Evolutionary conservation across 345 rosid genomes (phyloP).

Genomic region (Corymbia maculata): DNA sequence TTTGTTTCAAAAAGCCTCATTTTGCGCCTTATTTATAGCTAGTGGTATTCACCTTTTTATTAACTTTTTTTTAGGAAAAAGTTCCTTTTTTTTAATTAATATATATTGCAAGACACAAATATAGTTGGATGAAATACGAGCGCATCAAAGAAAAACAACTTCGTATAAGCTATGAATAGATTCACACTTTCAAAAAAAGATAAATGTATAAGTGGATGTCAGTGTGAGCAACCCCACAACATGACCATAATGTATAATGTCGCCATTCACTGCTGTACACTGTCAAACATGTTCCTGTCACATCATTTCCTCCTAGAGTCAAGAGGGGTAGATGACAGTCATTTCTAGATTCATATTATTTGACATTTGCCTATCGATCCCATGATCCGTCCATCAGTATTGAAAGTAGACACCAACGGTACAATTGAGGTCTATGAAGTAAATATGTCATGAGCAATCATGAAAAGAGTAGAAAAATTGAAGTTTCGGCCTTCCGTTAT

Average conservation of each 20-base stretch:
- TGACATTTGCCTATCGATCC: background rate
- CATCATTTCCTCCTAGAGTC: background rate
- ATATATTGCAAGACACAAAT: background rate
- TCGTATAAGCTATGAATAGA: fast-evolving
- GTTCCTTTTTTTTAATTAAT: no score
- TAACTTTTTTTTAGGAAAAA: no score
- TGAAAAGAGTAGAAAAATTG: background rate
- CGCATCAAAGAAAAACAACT: background rate
- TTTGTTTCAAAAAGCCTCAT: background rate
- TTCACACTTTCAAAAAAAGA: background rate
- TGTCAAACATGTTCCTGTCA: background rate
- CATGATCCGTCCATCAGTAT: background rate
- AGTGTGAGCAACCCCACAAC: background rate
- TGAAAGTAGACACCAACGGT: background rate
- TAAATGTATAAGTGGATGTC: background rate
- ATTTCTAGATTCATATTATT: background rate
- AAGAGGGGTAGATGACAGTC: background rate
- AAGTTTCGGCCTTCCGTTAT: background rate
- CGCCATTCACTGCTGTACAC: background rate
- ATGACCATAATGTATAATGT: background rate
- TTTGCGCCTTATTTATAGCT: background rate
- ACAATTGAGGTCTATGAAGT: background rate
- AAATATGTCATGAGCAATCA: background rate
- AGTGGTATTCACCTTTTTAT: no score
- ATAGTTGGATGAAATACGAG: background rate